Conservation (phyloP, 108 stramenopile genomes). For the Mediolabrus comicus region DNA sequence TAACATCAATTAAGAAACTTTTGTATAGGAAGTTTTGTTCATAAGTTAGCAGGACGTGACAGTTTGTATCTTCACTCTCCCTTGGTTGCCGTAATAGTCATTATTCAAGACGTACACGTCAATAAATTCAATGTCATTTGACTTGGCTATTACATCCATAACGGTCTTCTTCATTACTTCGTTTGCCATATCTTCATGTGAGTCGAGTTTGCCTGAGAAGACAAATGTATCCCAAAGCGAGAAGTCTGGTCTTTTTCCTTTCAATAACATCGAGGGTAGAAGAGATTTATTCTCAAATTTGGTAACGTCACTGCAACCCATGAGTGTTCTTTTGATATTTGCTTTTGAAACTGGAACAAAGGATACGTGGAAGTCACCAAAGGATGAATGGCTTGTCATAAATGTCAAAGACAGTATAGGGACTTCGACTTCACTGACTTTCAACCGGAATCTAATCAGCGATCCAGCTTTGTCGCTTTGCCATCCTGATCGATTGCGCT, state of each 20-base stretch:
- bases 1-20: too few species aligned
- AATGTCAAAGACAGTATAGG: constrained; percentile 19
- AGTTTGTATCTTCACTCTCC: background rate
- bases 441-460: constrained; percentile 17
- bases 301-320: constrained; percentile 16
- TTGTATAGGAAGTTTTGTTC: too few species aligned
- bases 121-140: background rate
- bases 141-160: background rate
- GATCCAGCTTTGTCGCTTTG: constrained; percentile 26
- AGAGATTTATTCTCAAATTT: background rate
- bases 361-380: constrained; percentile 10
- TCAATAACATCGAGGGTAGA: constrained; percentile 1
- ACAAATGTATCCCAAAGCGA: constrained; percentile 18
- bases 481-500: constrained; percentile 30
- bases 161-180: background rate
- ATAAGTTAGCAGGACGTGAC: background rate
- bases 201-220: constrained; percentile 1
- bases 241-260: constrained; percentile 1
- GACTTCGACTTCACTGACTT: background rate
- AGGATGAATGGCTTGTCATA: constrained; percentile 17
- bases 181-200: background rate
- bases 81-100: background rate
- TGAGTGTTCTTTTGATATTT: background rate
- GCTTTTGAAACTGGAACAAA: constrained; percentile 10
- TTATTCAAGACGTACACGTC: background rate